Percentiles rank a stretch among this genome's conserved stretches.
These are phyloP conservation scores for Gossypium raimondii DNA, from an alignment of 345 rosid species.

Conservation along the genomic window DNA sequence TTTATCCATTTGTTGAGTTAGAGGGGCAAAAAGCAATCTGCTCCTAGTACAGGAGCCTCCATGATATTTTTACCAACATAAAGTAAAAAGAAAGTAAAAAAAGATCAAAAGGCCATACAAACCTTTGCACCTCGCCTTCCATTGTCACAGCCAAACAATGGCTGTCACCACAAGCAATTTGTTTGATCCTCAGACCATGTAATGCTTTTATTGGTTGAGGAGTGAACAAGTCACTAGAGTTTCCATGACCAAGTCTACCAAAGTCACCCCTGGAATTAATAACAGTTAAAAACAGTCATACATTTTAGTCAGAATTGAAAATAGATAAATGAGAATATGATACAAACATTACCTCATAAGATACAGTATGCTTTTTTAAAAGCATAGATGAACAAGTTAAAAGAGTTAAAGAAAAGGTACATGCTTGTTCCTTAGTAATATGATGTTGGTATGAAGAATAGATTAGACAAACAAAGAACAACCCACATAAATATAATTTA, in stretches of 20 bases:
- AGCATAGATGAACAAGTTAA: too few relatives aligned
- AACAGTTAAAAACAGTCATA: slow-evolving; percentile 6
- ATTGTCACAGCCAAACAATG: slow-evolving; percentile 92
- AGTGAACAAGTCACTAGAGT: slow-evolving; percentile 86
- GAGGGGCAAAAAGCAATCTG: too few relatives aligned
- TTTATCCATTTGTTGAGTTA: too few relatives aligned
- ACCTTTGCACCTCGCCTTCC: slow-evolving; percentile 94
- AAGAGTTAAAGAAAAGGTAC: too few relatives aligned
- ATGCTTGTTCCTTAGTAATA: too few relatives aligned
- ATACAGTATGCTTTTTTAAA: too few relatives aligned
- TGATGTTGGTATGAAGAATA: too few relatives aligned
- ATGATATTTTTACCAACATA: too few relatives aligned
- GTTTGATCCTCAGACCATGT: slow-evolving; percentile 70
- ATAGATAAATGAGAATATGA: neutral
- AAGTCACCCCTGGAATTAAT: slow-evolving; percentile 81
- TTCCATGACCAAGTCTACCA: slow-evolving; percentile 98
- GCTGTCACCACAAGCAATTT: slow-evolving; percentile 98
- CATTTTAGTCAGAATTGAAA: neutral
- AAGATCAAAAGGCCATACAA: slow-evolving; percentile 11
- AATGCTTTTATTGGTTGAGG: slow-evolving; percentile 84
- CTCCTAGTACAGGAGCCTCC: too few relatives aligned
- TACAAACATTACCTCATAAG: too few relatives aligned
- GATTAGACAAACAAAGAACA: too few relatives aligned
- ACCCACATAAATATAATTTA: too few relatives aligned
- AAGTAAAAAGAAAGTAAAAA: neutral